A percentile compares a stretch with the other conserved stretches of the same genome.
These are phyloP conservation scores for Lecanicillium sp. DNA, from an alignment of 2,329 filamentous ascomycete species.

Conservation along the genomic window DNA sequence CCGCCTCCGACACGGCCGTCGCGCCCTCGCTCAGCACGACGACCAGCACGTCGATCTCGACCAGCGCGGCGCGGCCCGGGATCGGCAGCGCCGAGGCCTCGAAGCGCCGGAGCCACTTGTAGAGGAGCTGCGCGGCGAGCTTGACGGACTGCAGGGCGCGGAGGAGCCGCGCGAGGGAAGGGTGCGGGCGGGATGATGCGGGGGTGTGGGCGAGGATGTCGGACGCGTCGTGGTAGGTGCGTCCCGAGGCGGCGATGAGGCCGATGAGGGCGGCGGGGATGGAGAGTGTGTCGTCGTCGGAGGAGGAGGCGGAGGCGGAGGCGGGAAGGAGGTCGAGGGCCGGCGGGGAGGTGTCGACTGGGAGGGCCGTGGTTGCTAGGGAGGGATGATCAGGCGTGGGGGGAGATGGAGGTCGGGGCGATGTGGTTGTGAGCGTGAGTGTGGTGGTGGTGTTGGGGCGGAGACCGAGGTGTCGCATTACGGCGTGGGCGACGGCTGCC, in stretches of 20 bases:
- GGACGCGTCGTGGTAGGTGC: constrained; percentile 11
- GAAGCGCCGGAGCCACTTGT: constrained; percentile 16
- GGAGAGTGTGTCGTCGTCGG: neutral
- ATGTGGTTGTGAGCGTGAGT: neutral
- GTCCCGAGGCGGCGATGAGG: constrained; percentile 18
- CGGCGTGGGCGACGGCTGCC: constrained; percentile 6
- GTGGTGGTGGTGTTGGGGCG: neutral
- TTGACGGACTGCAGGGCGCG: constrained; percentile 13
- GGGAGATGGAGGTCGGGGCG: neutral
- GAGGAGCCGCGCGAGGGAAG: constrained; percentile 2
- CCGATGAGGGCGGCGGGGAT: constrained; percentile 14
- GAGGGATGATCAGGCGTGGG: too few species aligned
- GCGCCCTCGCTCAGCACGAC: constrained; percentile 15
- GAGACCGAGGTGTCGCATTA: constrained; percentile 1
- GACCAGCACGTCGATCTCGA: constrained; percentile 18
- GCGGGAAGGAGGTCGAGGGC: too few species aligned
- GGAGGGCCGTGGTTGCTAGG: neutral
- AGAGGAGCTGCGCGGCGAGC: constrained; percentile 16
- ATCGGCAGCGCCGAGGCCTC: constrained; percentile 6
- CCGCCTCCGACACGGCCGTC: constrained; percentile 17
- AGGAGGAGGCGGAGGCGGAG: neutral
- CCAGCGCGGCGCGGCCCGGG: constrained; percentile 11
- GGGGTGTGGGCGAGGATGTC: too few species aligned
- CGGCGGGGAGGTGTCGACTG: neutral
- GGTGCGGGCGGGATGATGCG: neutral